Evolutionary conservation across 305 asterid genomes (phyloP).

Genomic region (Andrographis paniculata): DNA sequence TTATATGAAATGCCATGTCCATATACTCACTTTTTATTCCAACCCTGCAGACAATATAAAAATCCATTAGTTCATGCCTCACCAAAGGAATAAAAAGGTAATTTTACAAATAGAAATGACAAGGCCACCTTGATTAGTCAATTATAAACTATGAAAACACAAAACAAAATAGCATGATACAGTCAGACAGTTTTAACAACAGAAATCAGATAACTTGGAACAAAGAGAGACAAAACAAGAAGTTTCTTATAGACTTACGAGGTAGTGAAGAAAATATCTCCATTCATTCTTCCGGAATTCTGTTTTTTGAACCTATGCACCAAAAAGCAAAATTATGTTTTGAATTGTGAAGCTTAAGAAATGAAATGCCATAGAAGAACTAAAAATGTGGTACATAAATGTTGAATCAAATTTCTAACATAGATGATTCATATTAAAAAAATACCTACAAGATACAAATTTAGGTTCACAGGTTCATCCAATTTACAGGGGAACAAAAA

Average conservation of each 20-base stretch:
- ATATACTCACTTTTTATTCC: slow-evolving; percentile 91
- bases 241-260: slow-evolving; percentile 39
- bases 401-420: too few relatives aligned
- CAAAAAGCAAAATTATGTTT: slow-evolving; percentile 17
- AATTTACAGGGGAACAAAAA: too few relatives aligned
- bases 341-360: background rate
- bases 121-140: slow-evolving; percentile 2
- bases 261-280: slow-evolving; percentile 93
- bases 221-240: background rate
- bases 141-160: background rate
- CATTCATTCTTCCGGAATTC: slow-evolving; percentile 80
- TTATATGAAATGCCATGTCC: slow-evolving; percentile 17
- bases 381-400: background rate
- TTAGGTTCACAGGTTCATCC: too few relatives aligned
- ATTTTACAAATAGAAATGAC: slow-evolving; percentile 10
- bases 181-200: background rate
- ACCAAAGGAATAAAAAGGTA: slow-evolving; percentile 2
- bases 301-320: slow-evolving; percentile 78
- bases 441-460: too few relatives aligned
- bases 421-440: too few relatives aligned
- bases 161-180: background rate
- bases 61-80: slow-evolving; percentile 16
- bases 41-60: slow-evolving; percentile 59
- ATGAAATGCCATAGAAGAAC: background rate
- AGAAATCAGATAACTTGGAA: background rate